Base-by-base conservation (phyloP, 148 eudicot species). In the Rhododendron ovatum region DNA sequence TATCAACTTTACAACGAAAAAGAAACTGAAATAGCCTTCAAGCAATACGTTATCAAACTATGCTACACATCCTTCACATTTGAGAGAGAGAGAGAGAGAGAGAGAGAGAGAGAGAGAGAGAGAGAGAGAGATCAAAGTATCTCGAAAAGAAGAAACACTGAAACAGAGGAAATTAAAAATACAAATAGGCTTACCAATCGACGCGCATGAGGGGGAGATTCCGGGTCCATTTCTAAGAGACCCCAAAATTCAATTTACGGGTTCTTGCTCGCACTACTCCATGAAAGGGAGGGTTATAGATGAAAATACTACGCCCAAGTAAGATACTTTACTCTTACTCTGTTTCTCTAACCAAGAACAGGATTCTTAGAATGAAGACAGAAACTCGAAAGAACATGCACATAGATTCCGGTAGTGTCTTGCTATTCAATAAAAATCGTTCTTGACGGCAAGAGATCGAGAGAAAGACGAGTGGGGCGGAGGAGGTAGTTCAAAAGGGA, bases 181-280 rank as follows among this genome's bases (percentile, higher is more conserved):
- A 82, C 22, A 63, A 35, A 82, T 9, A 37, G n/a, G 74, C 85
- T 83, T 83, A 83, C 85, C 8, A 67, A 61, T 83, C 85, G 85
- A 69, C 48, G 73, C 8, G 37, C 24, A 69, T 24, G 55, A 15
- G 57, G 53, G 12, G 11, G 76, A 41, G 83, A 53, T 81, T 83
- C 85, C 17, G 43, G 3, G 24, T 45, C 78, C 85, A 83, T 83
- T 26, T 83, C 69, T 12, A 3, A 43, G 39, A 45, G 43, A 37
- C 71, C 28, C 78, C 78, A 45, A 17, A 22, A 67, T 28, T 24
- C 41, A 67, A 45, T n/a, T 83, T 7, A 3, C 10, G 12, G n/a
- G 78, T 15, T 65, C 74, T 63, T 41, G 30, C 78, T 67, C 5
- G 35, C 35, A 26, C 75, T 69, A 69, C 75, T 28, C n/a, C 28